These are phyloP conservation scores for Alternaria sp. DNA, from an alignment of 2,329 filamentous ascomycete genomes.

Conservation along the genomic window DNA sequence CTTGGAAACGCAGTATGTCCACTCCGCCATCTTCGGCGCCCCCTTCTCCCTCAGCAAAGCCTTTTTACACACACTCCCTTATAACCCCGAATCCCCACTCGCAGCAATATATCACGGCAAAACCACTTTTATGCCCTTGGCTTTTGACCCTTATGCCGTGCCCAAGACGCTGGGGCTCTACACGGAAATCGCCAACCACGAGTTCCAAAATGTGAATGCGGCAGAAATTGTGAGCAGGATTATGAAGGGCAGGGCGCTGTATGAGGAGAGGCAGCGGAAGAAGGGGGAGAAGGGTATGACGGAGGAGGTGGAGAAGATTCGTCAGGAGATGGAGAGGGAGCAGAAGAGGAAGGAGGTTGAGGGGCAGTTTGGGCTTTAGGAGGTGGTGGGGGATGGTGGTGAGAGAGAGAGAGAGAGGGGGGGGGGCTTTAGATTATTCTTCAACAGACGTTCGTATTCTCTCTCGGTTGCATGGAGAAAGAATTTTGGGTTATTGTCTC, in stretches of 20 bases:
- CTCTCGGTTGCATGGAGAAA: too few relatives aligned
- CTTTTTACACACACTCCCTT: constrained; percentile 78
- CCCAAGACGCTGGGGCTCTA: constrained; percentile 87
- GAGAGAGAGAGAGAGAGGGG: too few relatives aligned
- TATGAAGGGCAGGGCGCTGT: constrained; percentile 82
- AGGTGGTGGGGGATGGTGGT: too few relatives aligned
- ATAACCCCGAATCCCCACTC: constrained; percentile 61
- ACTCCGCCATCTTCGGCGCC: constrained; percentile 87
- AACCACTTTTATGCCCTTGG: constrained; percentile 82
- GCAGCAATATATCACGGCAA: constrained; percentile 93
- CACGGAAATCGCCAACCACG: constrained; percentile 76
- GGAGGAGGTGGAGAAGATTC: constrained; percentile 63
- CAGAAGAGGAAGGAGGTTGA: constrained; percentile 50
- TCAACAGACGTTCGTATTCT: neutral
- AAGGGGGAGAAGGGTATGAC: constrained; percentile 87
- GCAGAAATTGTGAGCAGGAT: constrained; percentile 92
- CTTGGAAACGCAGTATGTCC: constrained; percentile 70
- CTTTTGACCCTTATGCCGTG: constrained; percentile 70
- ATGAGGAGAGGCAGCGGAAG: constrained; percentile 88
- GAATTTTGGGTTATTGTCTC: too few relatives aligned
- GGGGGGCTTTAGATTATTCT: too few relatives aligned
- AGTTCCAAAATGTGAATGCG: constrained; percentile 87
- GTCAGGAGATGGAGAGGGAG: constrained; percentile 51
- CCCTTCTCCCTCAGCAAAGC: constrained; percentile 83
- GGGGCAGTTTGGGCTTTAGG: constrained; percentile 49